A percentile compares a stretch with the other conserved stretches of the same genome.
Conservation (phyloP, 768 basidiomycete genomes). For the Phylloporus sp. region DNA sequence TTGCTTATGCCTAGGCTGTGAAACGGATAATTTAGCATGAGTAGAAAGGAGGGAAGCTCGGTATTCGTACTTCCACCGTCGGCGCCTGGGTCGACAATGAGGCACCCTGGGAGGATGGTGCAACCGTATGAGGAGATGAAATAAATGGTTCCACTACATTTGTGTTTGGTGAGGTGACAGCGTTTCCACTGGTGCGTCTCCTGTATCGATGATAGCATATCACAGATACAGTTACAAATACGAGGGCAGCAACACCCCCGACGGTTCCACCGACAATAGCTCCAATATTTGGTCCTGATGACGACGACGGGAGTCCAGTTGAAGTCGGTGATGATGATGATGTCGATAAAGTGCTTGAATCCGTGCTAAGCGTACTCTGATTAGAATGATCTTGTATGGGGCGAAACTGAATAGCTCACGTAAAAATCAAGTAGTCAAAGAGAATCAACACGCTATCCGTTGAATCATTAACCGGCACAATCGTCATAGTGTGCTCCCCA, state of each 20-base stretch:
- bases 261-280: slow-evolving; percentile 4
- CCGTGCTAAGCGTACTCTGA: not conserved
- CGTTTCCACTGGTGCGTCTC: not conserved
- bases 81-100: not conserved
- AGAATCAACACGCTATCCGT: slow-evolving; percentile 3
- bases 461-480: slow-evolving; percentile 2
- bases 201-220: slow-evolving; percentile 3
- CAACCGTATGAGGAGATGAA: not conserved
- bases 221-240: not conserved
- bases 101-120: not conserved
- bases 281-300: not conserved
- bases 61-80: not conserved
- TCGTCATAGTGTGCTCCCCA: slow-evolving; percentile 8
- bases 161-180: not conserved
- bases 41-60: not conserved
- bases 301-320: not conserved
- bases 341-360: not conserved
- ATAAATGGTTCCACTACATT: slow-evolving; percentile 5
- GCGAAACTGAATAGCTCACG: slow-evolving; percentile 1
- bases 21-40: not conserved
- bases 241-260: not conserved
- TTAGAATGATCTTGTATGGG: not conserved
- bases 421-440: slow-evolving; percentile 19
- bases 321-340: not conserved
- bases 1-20: not conserved